These are phyloP conservation scores for Daldinia sp. DNA, from an alignment of 2,329 filamentous ascomycete genomes.

Conservation along the genomic window DNA sequence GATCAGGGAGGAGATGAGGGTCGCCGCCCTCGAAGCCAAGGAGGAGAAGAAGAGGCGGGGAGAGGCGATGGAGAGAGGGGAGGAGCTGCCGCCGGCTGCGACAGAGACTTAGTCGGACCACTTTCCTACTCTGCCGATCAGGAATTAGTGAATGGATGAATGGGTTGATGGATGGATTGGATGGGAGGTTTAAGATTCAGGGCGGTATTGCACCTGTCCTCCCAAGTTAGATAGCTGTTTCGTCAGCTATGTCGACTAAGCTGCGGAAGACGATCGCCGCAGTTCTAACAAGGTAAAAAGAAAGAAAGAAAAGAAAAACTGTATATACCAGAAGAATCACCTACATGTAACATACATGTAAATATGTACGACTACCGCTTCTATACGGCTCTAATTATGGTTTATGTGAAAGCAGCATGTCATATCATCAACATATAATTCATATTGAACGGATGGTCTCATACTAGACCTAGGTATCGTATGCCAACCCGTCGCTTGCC, in stretches of 20 bases:
- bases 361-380: conserved; percentile 35
- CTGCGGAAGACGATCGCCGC: conserved; percentile 3
- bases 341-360: conserved; percentile 33
- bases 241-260: not conserved
- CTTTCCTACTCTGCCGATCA: no score
- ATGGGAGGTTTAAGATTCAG: not conserved
- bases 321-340: conserved; percentile 32
- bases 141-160: no score
- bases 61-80: not conserved
- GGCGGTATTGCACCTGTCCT: not conserved
- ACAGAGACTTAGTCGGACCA: no score
- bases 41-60: not conserved
- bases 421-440: conserved; percentile 27
- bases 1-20: conserved; percentile 16
- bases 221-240: not conserved
- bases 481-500: conserved; percentile 28
- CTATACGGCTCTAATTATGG: conserved; percentile 2
- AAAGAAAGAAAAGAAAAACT: not conserved
- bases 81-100: no score
- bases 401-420: conserved; percentile 14
- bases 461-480: conserved; percentile 34
- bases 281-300: conserved; percentile 5
- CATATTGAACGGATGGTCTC: conserved; percentile 32
- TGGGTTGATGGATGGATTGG: not conserved
- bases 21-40: not conserved